Evolutionary conservation across 1,284 basidiomycete genomes (phyloP), one percentile per base, ranked within the genome.

Genomic region (Ganoderma leucocontextum): DNA sequence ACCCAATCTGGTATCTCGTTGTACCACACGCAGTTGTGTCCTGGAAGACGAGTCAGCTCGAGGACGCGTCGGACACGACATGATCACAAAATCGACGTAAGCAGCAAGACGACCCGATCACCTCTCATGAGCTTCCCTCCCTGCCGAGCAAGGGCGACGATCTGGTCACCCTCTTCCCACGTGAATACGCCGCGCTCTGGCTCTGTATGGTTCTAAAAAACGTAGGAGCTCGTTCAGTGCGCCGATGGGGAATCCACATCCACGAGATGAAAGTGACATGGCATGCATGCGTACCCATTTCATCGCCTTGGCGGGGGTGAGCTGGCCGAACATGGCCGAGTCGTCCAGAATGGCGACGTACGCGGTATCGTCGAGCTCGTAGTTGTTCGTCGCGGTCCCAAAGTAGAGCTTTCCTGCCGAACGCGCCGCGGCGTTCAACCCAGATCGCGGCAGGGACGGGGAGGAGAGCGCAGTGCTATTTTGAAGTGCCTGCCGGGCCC

Each of bases 331-430:
- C 65, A 83, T 80, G 1, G 74, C 73, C 44, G 76, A 80, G 70
- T 87, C 81, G 69, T 80, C 80, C 68, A 87, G 76, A 65, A 79
- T 75, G 29, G 69, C 66, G 47, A 82, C 76, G 73, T 88, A 89
- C 7, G 83, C 72, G 0, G 76, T 70, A 70, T 89, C 84, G 4
- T 75, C 81, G 36, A 87, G 77, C 73, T 88, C 85, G 6, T 80
- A 80, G 73, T 88, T 88, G 75, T 88, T 86, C 1, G 87, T 88
- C 10, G 88, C 88, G 15, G 85, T 81, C 25, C 88, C 88, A 65
- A 89, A 88, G 79, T 89, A 89, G n/a, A 81, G 73, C 76, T 88
- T 88, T n/a, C 84, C 83, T 12, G 83, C 82, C 12, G 82, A 77
- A 68, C 79, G 81, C 0, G 87, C 86, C 10, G 82, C 79, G 3